phyloP scores from a whole-genome alignment of 2,329 filamentous ascomycete genomes.

The Blastomyces emzantsi region DNA sequence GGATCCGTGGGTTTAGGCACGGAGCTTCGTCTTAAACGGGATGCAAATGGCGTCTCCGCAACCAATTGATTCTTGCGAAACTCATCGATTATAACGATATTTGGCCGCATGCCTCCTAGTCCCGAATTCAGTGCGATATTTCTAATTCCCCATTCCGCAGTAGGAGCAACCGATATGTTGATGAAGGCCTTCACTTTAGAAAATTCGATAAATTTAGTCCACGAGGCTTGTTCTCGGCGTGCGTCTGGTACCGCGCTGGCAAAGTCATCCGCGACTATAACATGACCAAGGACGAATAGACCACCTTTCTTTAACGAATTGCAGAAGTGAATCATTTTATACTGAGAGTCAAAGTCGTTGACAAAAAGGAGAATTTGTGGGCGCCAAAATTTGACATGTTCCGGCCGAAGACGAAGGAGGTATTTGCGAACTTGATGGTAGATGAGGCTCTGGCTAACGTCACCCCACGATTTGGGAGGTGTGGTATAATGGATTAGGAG shows the following conservation, averaged over 20 bases:
- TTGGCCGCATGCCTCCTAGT: constrained; percentile 78
- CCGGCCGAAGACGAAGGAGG: constrained; percentile 67
- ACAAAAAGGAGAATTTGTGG: constrained; percentile 79
- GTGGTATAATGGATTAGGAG: constrained; percentile 76
- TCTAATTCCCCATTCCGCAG: constrained; percentile 73
- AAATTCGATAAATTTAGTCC: constrained; percentile 81
- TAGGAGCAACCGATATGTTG: constrained; percentile 73
- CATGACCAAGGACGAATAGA: constrained; percentile 76
- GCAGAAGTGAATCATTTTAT: constrained; percentile 79
- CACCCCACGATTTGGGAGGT: constrained; percentile 80
- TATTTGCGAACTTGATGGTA: constrained; percentile 87
- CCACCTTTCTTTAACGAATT: constrained; percentile 85
- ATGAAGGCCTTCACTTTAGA: constrained; percentile 84
- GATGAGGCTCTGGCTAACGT: constrained; percentile 81
- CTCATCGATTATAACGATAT: constrained; percentile 75
- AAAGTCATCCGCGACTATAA: constrained; percentile 80
- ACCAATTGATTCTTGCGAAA: constrained; percentile 53
- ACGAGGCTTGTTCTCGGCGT: constrained; percentile 67
- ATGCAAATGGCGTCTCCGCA: constrained; percentile 31
- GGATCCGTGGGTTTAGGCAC: constrained; percentile 18
- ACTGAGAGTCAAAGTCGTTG: constrained; percentile 72
- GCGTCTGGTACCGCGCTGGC: constrained; percentile 69
- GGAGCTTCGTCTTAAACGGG: constrained; percentile 11
- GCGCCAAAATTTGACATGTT: constrained; percentile 91
- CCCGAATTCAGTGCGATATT: constrained; percentile 76